Conservation (phyloP, 2,329 filamentous ascomycete genomes). For the Pseudonectria buxi region DNA sequence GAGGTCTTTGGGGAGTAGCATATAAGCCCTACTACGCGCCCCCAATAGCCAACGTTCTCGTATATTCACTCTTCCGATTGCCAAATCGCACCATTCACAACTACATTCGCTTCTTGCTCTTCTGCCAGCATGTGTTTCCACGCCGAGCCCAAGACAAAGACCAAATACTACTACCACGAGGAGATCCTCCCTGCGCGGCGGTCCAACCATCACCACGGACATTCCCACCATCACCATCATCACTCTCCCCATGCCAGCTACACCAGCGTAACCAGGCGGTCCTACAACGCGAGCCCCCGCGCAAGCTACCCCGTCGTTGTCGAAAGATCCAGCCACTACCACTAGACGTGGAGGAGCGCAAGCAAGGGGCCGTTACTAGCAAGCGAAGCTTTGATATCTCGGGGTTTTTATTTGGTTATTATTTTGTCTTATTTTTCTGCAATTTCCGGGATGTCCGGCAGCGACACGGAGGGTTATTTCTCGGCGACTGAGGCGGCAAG, state of each 20-base stretch:
- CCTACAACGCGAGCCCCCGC: conserved; percentile 35
- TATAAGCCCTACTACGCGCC: conserved; percentile 11
- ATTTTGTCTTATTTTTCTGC: too few species aligned
- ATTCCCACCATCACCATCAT: conserved; percentile 28
- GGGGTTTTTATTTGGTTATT: not conserved
- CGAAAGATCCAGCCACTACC: conserved; percentile 30
- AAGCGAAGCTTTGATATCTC: not conserved
- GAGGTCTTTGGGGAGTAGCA: conserved; percentile 1
- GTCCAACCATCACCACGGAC: conserved; percentile 27
- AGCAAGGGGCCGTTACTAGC: conserved; percentile 1
- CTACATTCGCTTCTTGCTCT: conserved; percentile 1
- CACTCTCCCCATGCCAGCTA: conserved; percentile 37
- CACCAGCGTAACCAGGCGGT: conserved; percentile 31
- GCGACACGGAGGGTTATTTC: not conserved
- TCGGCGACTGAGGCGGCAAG: too few species aligned
- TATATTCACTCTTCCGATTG: not conserved
- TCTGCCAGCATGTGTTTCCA: conserved; percentile 44
- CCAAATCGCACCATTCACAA: conserved; percentile 1
- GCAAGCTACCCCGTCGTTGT: conserved; percentile 37
- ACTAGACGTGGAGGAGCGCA: conserved; percentile 12
- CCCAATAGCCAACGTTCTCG: too few species aligned
- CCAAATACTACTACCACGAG: conserved; percentile 50
- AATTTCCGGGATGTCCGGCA: too few species aligned
- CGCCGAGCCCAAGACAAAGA: conserved; percentile 34
- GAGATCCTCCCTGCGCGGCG: conserved; percentile 43